Base-by-base conservation (phyloP, 1,139 yeast species). In the Suhomyces maxii region DNA sequence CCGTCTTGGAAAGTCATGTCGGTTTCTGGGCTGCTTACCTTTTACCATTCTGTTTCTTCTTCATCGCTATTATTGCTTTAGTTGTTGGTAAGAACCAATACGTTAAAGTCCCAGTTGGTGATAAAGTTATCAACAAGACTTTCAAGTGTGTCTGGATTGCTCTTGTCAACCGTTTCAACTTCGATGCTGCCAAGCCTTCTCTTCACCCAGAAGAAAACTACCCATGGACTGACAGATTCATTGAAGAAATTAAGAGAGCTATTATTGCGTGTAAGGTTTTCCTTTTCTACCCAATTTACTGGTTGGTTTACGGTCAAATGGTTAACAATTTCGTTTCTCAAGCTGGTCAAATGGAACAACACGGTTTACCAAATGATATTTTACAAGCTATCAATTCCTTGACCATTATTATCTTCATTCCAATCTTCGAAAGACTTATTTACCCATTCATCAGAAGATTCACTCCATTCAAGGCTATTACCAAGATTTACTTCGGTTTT, bases 401-500 rank as follows among this genome's bases (percentile, higher is more conserved):
- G 56, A 76, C 84, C 39, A 75, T 83, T 53, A 79, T 83, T 54
- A 64, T 83, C 31, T 80, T 82, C 65, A 82, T 83, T 50, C 89
- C 89, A 45, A 67, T 83, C 52, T 73, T 73, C 65, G 84, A 83
- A 61, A 59, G 71, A 48, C 52, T 73, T 35, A 52, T 82, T 34
- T 83, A 82, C 60, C 89, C 88, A 37, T 66, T 67, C 58, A 68
- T 83, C 56, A 72, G 85, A 64, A 73, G 64, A 55, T 65, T 50
- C 58, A 81, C 86, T 38, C 79, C 82, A 11, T 80, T 84, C 61
- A 82, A 74, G 54, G 83, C 96, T 37, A 82, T 88, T 56, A 77
- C 89, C 50, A 82, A 88, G 65, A 89, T 90, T 55, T 75, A 79
- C 60, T 72, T 75, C 53, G 97, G 97, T 10, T 89, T 89, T 71